phyloP scores from a whole-genome alignment of 192 early-diverging fungal genomes.

The Entomortierella lignicola region DNA sequence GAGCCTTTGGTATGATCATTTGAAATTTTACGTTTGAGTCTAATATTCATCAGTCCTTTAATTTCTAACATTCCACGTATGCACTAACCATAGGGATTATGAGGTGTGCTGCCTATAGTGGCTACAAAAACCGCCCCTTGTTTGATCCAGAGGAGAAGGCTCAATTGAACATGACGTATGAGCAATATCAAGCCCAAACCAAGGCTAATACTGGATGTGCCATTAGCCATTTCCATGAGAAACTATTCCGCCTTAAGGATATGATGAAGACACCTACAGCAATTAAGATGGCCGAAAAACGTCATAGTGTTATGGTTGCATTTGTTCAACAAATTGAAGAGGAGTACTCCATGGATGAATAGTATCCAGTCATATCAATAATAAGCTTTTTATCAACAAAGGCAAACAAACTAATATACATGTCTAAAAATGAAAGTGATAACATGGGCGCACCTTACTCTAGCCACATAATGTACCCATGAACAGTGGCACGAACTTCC shows the following conservation, averaged over 20 bases:
- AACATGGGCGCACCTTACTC: constrained; percentile 13
- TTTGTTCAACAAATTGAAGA: constrained; percentile 69
- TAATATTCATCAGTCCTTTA: background rate
- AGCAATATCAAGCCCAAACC: constrained; percentile 66
- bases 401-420: background rate
- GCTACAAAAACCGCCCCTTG: constrained; percentile 69
- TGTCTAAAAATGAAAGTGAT: background rate
- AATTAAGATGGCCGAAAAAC: constrained; percentile 63
- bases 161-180: constrained; percentile 67
- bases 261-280: constrained; percentile 75
- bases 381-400: background rate
- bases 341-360: constrained; percentile 62
- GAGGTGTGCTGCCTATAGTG: constrained; percentile 76
- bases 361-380: constrained; percentile 1
- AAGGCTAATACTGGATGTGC: constrained; percentile 62
- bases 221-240: constrained; percentile 77
- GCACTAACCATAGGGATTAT: constrained; percentile 59
- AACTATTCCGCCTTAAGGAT: constrained; percentile 68
- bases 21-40: background rate
- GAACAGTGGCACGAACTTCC: constrained; percentile 81
- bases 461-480: constrained; percentile 71
- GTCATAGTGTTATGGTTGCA: constrained; percentile 66
- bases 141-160: constrained; percentile 64
- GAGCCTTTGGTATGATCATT: constrained; percentile 69
- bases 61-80: background rate